phyloP scores from a whole-genome alignment of 1,284 basidiomycete species.

The Moesziomyces sp. region DNA sequence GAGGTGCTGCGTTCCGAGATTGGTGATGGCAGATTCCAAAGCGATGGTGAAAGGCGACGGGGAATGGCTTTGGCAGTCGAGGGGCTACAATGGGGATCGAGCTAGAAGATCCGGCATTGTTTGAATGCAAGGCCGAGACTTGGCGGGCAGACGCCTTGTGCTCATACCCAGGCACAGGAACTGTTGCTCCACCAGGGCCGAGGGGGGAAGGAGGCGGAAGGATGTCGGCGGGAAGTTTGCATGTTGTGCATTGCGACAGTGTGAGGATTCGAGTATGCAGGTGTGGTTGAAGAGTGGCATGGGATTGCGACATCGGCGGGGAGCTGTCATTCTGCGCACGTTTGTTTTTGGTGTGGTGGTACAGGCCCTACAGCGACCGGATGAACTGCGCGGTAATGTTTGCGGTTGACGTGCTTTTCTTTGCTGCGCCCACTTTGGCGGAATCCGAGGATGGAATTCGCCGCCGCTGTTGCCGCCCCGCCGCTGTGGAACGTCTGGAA shows the following conservation, averaged over 20 bases:
- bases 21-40: neutral
- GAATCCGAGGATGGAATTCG: neutral
- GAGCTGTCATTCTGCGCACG: constrained; percentile 31
- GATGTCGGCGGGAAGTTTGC: too few relatives aligned
- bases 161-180: too few relatives aligned
- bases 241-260: neutral
- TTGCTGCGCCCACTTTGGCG: neutral
- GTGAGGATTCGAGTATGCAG: constrained; percentile 11
- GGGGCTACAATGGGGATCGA: too few relatives aligned
- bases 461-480: too few relatives aligned
- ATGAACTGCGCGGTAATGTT: neutral
- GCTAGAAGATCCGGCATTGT: neutral
- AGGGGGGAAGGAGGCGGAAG: too few relatives aligned
- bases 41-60: constrained; percentile 14
- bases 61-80: constrained; percentile 2
- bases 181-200: too few relatives aligned
- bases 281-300: constrained; percentile 34
- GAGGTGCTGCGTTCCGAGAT: too few relatives aligned
- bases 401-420: neutral
- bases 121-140: neutral
- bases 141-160: neutral
- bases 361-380: neutral
- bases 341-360: too few relatives aligned
- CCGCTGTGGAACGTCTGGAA: constrained; percentile 38
- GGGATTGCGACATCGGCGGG: constrained; percentile 36